Evolutionary conservation across 441 rosid genomes (phyloP).

Genomic region (Theobroma grandiflorum): DNA sequence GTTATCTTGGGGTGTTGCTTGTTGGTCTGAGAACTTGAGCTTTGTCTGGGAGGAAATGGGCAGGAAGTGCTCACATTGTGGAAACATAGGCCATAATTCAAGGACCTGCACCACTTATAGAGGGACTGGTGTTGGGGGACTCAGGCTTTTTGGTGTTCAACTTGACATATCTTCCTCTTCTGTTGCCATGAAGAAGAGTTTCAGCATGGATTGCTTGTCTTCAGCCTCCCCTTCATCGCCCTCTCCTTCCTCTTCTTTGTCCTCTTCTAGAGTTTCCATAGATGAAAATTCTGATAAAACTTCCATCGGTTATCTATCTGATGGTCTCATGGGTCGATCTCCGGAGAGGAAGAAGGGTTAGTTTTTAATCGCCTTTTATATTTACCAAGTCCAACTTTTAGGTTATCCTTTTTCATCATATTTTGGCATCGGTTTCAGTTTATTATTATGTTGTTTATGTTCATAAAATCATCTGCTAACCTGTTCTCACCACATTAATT

Average conservation of each 20-base stretch:
- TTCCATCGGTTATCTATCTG: slow-evolving; percentile 65
- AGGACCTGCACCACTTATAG: slow-evolving; percentile 68
- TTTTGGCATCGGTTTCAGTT: not conserved
- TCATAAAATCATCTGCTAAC: not conserved
- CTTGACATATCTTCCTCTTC: slow-evolving; percentile 57
- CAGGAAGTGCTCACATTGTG: slow-evolving; percentile 90
- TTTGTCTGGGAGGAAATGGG: slow-evolving; percentile 65
- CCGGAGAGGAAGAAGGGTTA: slow-evolving; percentile 77
- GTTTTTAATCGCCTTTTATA: slow-evolving; percentile 6
- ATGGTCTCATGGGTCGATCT: slow-evolving; percentile 52
- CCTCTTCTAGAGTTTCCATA: slow-evolving; percentile 45
- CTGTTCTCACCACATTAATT: not conserved
- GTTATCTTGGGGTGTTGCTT: slow-evolving; percentile 17
- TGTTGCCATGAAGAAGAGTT: slow-evolving; percentile 64
- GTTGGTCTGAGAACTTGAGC: slow-evolving; percentile 26
- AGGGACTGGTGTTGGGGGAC: slow-evolving; percentile 44
- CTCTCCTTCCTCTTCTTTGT: slow-evolving; percentile 47
- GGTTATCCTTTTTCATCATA: not conserved
- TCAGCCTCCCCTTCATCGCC: slow-evolving; percentile 44
- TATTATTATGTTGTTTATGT: not conserved
- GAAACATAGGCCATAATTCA: slow-evolving; percentile 85
- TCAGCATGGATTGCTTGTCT: slow-evolving; percentile 77
- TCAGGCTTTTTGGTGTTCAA: slow-evolving; percentile 82
- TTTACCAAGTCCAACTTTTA: not conserved
- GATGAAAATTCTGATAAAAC: slow-evolving; percentile 44